phyloP scores from a whole-genome alignment of 2,329 filamentous ascomycete genomes.

The Rhinocladiella similis region DNA sequence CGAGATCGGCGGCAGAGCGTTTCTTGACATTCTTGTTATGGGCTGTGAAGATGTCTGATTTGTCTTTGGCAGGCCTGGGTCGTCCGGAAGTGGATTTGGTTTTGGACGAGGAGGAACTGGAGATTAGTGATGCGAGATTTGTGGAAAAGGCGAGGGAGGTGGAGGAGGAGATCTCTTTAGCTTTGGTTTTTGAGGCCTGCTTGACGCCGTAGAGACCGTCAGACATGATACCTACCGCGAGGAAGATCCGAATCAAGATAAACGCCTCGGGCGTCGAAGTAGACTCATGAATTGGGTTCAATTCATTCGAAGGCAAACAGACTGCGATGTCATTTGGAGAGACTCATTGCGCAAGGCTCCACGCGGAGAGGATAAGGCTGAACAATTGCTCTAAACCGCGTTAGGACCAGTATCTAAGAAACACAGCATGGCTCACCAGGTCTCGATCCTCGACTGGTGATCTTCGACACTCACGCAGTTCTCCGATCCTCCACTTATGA shows the following conservation, averaged over 20 bases:
- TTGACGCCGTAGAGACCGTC: slow-evolving; percentile 77
- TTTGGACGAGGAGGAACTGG: slow-evolving; percentile 50
- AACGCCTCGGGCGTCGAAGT: no score
- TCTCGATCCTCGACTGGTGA: no score
- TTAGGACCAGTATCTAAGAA: no score
- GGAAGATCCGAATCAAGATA: not conserved
- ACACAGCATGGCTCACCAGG: no score
- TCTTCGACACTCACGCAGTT: not conserved
- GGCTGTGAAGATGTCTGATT: slow-evolving; percentile 68
- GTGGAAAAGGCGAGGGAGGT: slow-evolving; percentile 83
- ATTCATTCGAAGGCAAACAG: no score
- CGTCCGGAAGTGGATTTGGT: slow-evolving; percentile 42
- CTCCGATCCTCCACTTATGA: not conserved
- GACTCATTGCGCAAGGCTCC: no score
- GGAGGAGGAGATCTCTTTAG: slow-evolving; percentile 67
- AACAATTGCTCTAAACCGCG: no score
- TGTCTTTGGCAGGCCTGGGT: slow-evolving; percentile 51
- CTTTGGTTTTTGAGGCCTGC: slow-evolving; percentile 64
- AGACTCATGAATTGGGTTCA: not conserved
- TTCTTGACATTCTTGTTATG: slow-evolving; percentile 65
- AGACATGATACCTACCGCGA: slow-evolving; percentile 38
- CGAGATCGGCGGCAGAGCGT: slow-evolving; percentile 61
- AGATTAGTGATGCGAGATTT: slow-evolving; percentile 79
- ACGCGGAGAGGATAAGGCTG: no score
- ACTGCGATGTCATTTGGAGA: no score